Evolutionary conservation across 305 asterid genomes (phyloP).

Genomic region (Ajuga reptans): DNA sequence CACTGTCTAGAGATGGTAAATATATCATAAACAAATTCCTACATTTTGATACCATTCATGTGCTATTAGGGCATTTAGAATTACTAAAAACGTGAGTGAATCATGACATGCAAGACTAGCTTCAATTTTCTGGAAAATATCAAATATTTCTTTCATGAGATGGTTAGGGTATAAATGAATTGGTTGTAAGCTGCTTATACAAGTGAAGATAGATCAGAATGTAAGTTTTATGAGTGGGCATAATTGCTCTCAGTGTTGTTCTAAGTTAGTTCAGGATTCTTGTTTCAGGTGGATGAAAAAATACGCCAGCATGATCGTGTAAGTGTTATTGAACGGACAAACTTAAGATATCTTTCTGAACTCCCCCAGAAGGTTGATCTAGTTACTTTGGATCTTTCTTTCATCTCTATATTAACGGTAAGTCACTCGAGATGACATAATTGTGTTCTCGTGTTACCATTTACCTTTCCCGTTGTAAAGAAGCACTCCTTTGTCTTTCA

Average conservation of each 20-base stretch:
- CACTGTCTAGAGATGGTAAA: background rate
- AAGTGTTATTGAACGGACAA: constrained; percentile 69
- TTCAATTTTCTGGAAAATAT: background rate
- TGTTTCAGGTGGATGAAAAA: constrained; percentile 78
- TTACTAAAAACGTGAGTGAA: background rate
- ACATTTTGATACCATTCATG: background rate
- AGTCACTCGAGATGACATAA: constrained; percentile 23
- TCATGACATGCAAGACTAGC: background rate
- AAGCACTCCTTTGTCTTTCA: background rate
- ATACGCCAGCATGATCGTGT: constrained; percentile 72
- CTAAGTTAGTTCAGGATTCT: constrained; percentile 17
- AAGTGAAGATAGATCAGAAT: constrained; percentile 5
- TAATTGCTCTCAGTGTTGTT: constrained; percentile 15
- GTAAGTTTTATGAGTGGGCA: background rate
- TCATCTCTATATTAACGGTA: constrained; percentile 79
- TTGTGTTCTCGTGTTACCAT: background rate
- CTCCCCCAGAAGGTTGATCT: constrained; percentile 91
- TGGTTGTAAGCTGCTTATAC: background rate
- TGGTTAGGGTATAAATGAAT: background rate
- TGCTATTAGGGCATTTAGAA: background rate
- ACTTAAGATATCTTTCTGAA: constrained; percentile 77
- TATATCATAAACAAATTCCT: background rate
- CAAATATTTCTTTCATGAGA: background rate
- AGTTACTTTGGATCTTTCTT: constrained; percentile 91
- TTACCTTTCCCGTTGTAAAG: background rate